phyloP scores from a whole-genome alignment of 345 rosid species.

The Carallia brachiata region DNA sequence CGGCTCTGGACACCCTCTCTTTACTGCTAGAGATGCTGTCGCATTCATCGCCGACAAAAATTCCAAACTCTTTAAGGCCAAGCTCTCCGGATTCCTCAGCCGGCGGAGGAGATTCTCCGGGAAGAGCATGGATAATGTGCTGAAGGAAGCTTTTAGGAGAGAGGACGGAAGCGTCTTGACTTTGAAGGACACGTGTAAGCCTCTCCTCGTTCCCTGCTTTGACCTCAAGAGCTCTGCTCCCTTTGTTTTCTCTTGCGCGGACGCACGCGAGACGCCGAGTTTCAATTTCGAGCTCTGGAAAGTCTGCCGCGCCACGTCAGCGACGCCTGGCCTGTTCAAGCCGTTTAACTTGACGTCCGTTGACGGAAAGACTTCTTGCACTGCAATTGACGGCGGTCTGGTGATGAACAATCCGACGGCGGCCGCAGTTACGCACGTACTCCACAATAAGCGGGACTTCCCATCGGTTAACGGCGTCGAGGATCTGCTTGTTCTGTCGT shows the following conservation, averaged over 20 bases:
- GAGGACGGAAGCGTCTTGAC: slow-evolving; percentile 69
- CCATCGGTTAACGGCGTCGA: slow-evolving; percentile 82
- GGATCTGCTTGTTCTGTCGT: slow-evolving; percentile 76
- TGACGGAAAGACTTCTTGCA: slow-evolving; percentile 76
- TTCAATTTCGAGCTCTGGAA: slow-evolving; percentile 91
- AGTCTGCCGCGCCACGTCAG: slow-evolving; percentile 88
- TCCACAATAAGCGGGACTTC: slow-evolving; percentile 94
- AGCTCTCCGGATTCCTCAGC: slow-evolving; percentile 39
- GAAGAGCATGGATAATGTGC: slow-evolving; percentile 59
- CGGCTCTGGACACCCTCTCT: slow-evolving; percentile 75
- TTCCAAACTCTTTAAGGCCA: slow-evolving; percentile 55
- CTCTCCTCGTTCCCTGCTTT: slow-evolving; percentile 92
- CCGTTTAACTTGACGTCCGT: slow-evolving; percentile 67
- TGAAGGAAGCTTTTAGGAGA: slow-evolving; percentile 57
- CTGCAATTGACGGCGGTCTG: slow-evolving; percentile 85
- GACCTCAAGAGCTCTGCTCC: slow-evolving; percentile 92
- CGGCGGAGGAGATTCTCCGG: slow-evolving; percentile 57
- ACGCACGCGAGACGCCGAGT: slow-evolving; percentile 81
- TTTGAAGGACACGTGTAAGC: slow-evolving; percentile 86
- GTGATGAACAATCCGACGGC: slow-evolving; percentile 99
- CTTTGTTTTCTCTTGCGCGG: slow-evolving; percentile 97
- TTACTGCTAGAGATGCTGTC: slow-evolving; percentile 68
- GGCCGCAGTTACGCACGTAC: slow-evolving; percentile 89
- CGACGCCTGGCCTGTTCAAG: slow-evolving; percentile 80
- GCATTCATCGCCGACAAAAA: slow-evolving; percentile 37